A percentile compares a stretch with the other conserved stretches of the same genome.
Evolutionary conservation across 352 stramenopile genomes (phyloP).

Genomic region (Phytophthora chlamydospora): DNA sequence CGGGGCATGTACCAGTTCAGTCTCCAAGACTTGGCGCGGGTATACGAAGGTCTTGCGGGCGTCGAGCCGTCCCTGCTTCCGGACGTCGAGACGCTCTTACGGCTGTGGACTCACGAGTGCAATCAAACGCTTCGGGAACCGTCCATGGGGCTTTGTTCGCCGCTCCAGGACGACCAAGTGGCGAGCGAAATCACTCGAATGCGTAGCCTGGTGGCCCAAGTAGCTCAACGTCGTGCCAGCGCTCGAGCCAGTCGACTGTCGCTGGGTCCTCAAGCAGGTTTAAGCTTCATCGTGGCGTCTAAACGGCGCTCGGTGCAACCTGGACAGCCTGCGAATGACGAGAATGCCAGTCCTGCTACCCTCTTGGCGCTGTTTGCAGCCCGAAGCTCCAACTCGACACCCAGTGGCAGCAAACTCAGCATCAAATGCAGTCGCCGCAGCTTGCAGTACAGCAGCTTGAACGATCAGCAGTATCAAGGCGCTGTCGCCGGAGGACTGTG

Average conservation of each 20-base stretch:
- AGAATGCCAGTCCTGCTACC: slow-evolving; percentile 8
- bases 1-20: slow-evolving; percentile 34
- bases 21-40: slow-evolving; percentile 53
- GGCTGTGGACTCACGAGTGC: slow-evolving; percentile 62
- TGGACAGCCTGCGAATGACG: slow-evolving; percentile 1
- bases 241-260: slow-evolving; percentile 32
- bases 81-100: slow-evolving; percentile 48
- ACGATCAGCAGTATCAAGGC: slow-evolving; percentile 16
- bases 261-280: slow-evolving; percentile 2
- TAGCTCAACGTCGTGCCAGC: slow-evolving; percentile 32
- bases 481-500: slow-evolving; percentile 27
- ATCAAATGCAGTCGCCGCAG: slow-evolving; percentile 5
- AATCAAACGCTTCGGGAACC: slow-evolving; percentile 42
- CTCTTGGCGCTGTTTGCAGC: slow-evolving; percentile 25
- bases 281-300: slow-evolving; percentile 8
- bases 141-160: slow-evolving; percentile 13
- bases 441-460: slow-evolving; percentile 11
- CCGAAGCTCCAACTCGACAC: slow-evolving; percentile 13
- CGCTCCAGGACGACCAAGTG: slow-evolving; percentile 17
- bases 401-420: background rate
- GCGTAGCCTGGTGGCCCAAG: slow-evolving; percentile 19
- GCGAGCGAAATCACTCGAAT: slow-evolving; percentile 24
- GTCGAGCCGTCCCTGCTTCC: slow-evolving; percentile 42
- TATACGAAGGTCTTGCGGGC: slow-evolving; percentile 56
- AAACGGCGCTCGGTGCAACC: slow-evolving; percentile 17